Evolutionary conservation across 768 basidiomycete genomes (phyloP), one percentile per base, ranked within the genome.

Genomic region (Rhodotorula taiwanensis): DNA sequence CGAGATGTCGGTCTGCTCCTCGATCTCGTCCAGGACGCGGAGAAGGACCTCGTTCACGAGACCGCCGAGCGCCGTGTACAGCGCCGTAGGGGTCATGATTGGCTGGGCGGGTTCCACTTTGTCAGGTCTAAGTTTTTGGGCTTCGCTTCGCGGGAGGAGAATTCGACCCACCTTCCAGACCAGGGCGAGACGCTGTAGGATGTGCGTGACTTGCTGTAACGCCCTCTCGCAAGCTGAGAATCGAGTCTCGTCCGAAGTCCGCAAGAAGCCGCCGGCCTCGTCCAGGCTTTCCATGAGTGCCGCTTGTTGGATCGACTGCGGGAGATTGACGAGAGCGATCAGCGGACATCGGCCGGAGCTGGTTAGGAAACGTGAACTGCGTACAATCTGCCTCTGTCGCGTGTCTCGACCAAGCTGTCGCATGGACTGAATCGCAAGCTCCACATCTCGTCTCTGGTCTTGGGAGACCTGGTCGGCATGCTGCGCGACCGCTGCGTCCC

Each of bases 1-100:
- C 7, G 77, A 76, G 54, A 79, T 79, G 70, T 79, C 79, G 27
- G 59, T 57, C 25, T 77, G 65, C 15, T 71, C 71, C 55, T 77
- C 70, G 20, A 79, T 75, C 51, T 77, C 75, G 31, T 69, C 62
- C 11, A 76, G 70, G 0, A 79, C 73, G 3, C 71, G 65, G 14
- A 57, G 44, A 13, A 78, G 73, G 9, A 75, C 71, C 20, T 64
- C 63, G 58, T 77, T 75, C 52, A 77, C 67, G 16, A 79, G 69
- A 14, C 73, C 66, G 14, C 77, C 78, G 34, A 78, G 64, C 18
- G 73, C 66, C 14, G 67, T 58, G 47, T 74, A 70, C 52, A 70
- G 68, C 18, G 67, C 67, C 7, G 72, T 59, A 14, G 67, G 44
- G 42, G 73, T 70, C 51, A 78, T 60, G 42, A 79, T 74, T 27